Percentiles rank a stretch among this genome's conserved stretches.
These are phyloP conservation scores for Alternaria consortialis DNA, from an alignment of 2,329 filamentous ascomycete species.

Conservation along the genomic window DNA sequence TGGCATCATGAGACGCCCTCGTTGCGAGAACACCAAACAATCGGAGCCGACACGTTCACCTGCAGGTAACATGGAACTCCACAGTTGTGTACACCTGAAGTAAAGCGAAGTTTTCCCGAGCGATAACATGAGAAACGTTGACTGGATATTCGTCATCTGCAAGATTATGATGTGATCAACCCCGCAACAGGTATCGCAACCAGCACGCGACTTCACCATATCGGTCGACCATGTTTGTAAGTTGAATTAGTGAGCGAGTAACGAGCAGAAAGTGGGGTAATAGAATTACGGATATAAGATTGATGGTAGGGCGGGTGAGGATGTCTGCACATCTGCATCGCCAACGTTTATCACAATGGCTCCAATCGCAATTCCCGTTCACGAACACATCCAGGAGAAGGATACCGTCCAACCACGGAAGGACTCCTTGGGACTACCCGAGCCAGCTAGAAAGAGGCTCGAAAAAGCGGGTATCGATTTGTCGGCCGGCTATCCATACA, in stretches of 20 bases:
- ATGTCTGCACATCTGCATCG: not conserved
- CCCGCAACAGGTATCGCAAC: constrained; percentile 40
- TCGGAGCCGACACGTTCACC: not conserved
- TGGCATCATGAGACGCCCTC: constrained; percentile 32
- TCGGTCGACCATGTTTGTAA: not conserved
- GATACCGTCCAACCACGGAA: constrained; percentile 71
- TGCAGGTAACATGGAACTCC: not conserved
- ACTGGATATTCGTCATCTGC: constrained; percentile 43
- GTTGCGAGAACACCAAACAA: not conserved
- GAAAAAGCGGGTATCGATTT: constrained; percentile 75
- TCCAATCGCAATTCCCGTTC: constrained; percentile 63
- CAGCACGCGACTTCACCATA: constrained; percentile 12
- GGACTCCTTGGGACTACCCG: constrained; percentile 70
- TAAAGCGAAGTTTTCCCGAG: constrained; percentile 9
- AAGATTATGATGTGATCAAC: constrained; percentile 48
- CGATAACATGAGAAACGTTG: constrained; percentile 35
- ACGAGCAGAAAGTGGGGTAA: constrained; percentile 13
- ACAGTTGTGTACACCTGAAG: not conserved
- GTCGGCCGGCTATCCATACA: constrained; percentile 75
- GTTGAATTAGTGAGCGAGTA: constrained; percentile 26
- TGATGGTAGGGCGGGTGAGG: not conserved
- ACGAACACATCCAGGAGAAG: constrained; percentile 60
- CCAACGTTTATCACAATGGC: constrained; percentile 54
- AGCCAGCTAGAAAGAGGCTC: constrained; percentile 64
- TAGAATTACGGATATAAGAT: constrained; percentile 24